Evolutionary conservation across 2,329 filamentous ascomycete species (phyloP).

Genomic region (Hypoxylon sp.): DNA sequence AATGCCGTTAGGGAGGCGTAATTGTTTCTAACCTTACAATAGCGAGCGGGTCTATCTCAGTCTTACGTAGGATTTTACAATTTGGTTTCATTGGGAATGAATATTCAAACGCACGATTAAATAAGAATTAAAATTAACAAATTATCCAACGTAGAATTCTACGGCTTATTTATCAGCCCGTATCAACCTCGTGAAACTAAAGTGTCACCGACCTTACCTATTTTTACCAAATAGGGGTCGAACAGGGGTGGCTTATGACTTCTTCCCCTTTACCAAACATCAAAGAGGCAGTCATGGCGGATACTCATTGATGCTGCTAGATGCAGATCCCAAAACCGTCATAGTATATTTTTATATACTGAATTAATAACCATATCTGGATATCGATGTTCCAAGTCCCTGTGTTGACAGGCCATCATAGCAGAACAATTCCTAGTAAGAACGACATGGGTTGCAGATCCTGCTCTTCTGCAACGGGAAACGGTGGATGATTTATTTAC

Average conservation of each 20-base stretch:
- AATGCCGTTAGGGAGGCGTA: conserved; percentile 33
- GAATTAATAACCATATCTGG: not conserved
- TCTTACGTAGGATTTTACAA: conserved; percentile 28
- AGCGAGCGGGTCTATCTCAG: conserved; percentile 21
- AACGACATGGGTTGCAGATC: conserved; percentile 5
- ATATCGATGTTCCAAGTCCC: not conserved
- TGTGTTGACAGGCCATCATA: not conserved
- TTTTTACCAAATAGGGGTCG: conserved; percentile 35
- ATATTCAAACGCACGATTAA: conserved; percentile 24
- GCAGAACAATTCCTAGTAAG: not conserved
- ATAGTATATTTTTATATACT: conserved; percentile 14
- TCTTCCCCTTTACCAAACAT: not conserved
- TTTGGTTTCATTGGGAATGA: conserved; percentile 30
- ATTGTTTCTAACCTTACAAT: conserved; percentile 28
- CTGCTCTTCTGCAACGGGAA: conserved; percentile 2
- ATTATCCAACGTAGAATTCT: conserved; percentile 21
- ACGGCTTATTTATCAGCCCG: conserved; percentile 12
- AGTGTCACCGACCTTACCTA: conserved; percentile 24
- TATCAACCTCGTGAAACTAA: conserved; percentile 14
- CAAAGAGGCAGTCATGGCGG: not conserved
- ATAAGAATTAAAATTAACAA: conserved; percentile 24
- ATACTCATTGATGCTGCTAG: conserved; percentile 6
- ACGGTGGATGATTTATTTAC: not conserved
- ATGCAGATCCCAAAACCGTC: not conserved
- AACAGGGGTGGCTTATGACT: conserved; percentile 7